phyloP scores from a whole-genome alignment of 768 basidiomycete genomes.

The Xanthoconium purpureum region DNA sequence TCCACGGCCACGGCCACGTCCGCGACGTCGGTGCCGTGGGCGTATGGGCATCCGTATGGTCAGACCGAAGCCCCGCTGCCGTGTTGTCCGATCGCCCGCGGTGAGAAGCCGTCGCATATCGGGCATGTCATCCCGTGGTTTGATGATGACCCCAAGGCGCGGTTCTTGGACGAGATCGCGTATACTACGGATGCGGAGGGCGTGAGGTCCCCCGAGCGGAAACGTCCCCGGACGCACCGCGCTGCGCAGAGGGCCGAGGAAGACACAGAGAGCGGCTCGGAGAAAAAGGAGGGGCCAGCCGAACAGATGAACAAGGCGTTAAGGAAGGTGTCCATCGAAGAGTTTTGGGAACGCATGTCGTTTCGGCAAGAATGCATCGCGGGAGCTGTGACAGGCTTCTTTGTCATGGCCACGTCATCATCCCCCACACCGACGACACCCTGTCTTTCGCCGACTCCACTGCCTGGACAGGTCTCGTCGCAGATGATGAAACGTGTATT shows the following conservation, averaged over 20 bases:
- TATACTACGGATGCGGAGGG: constrained; percentile 60
- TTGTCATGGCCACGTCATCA: constrained; percentile 55
- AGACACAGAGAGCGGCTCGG: constrained; percentile 28
- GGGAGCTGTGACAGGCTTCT: constrained; percentile 92
- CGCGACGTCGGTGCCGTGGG: constrained; percentile 44
- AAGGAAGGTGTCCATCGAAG: constrained; percentile 58
- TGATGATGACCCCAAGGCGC: constrained; percentile 95
- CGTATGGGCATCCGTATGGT: constrained; percentile 78
- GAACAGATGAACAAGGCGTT: constrained; percentile 53
- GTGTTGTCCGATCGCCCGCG: constrained; percentile 41
- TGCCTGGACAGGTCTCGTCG: constrained; percentile 59
- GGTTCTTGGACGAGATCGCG: constrained; percentile 90
- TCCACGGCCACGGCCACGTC: constrained; percentile 17
- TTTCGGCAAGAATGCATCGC: constrained; percentile 92
- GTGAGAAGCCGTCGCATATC: constrained; percentile 36
- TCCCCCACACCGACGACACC: constrained; percentile 18
- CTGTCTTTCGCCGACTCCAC: constrained; percentile 40
- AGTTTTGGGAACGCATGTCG: constrained; percentile 98
- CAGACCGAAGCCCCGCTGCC: constrained; percentile 40
- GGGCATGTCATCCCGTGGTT: constrained; percentile 84
- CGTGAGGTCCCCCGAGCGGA: constrained; percentile 58
- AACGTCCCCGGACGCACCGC: constrained; percentile 45
- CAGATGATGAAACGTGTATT: constrained; percentile 70
- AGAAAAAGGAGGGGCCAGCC: constrained; percentile 29
- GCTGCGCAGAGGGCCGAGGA: constrained; percentile 9